Evolutionary conservation across 768 basidiomycete species (phyloP).

Genomic region (Chalciporus sphaerocephalus): DNA sequence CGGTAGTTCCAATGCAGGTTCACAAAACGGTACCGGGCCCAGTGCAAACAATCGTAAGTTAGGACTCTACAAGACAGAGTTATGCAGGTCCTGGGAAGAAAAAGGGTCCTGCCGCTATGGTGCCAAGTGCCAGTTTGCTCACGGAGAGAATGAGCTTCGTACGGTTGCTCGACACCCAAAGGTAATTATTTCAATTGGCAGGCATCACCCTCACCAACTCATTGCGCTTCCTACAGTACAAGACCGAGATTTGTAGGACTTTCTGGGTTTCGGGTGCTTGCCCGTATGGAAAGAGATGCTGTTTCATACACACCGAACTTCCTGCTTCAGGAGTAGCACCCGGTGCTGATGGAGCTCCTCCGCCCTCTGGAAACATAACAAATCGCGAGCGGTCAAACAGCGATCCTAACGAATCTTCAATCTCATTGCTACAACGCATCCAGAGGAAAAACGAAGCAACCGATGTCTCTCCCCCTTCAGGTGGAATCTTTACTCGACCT

Average conservation of each 20-base stretch:
- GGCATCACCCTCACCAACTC: conserved; percentile 13
- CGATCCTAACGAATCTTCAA: conserved; percentile 68
- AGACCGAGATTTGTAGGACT: conserved; percentile 91
- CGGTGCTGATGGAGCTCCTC: conserved; percentile 50
- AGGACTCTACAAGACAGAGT: conserved; percentile 85
- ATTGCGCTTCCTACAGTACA: conserved; percentile 53
- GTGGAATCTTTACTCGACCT: conserved; percentile 54
- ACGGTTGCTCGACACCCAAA: conserved; percentile 86
- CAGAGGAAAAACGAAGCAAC: conserved; percentile 61
- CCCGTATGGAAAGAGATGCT: conserved; percentile 88
- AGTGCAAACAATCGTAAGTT: conserved; percentile 91
- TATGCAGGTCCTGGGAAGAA: conserved; percentile 91
- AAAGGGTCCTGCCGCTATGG: conserved; percentile 85
- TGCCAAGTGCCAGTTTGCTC: conserved; percentile 88
- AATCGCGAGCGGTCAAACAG: conserved; percentile 73
- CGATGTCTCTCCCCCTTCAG: conserved; percentile 41
- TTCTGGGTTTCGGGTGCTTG: conserved; percentile 95
- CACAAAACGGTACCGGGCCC: conserved; percentile 53
- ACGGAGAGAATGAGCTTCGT: conserved; percentile 85
- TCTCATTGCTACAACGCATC: conserved; percentile 76
- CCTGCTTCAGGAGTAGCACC: conserved; percentile 59
- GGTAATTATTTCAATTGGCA: conserved; percentile 39
- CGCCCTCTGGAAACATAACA: conserved; percentile 46
- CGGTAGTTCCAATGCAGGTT: conserved; percentile 24
- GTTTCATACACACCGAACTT: conserved; percentile 89